Base-by-base conservation (phyloP, 331 rosid species). In the Telfairia occidentalis region DNA sequence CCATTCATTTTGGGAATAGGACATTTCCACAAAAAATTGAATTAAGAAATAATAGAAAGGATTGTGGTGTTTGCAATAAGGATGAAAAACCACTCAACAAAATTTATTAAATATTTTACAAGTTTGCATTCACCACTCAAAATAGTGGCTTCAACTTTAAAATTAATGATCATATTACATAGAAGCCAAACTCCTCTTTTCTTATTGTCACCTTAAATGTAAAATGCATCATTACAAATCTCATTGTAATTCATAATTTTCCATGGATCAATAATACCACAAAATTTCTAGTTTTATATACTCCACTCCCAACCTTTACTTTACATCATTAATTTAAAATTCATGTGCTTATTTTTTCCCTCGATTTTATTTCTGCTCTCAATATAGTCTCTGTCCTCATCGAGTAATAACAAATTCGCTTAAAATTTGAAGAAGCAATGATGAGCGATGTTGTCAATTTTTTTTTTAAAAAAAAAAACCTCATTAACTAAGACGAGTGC, bases 81-180 rank as follows among this genome's bases (percentile, higher is more conserved):
- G 11, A 42, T 67, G 29, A 23, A 40, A 40, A 7, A 42, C 73
- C 73, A 67, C 73, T 67, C 53, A 67, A 67, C 52, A 66, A 66
- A 15, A 40, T 24, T 11, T n/a, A 4, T 9, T 67, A 23, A 40
- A 19, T 23, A 59, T 28, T 28, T 57, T 21, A 6, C 29, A 59
- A 8, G 8, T 10, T 8, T 67, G 1, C 1, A 38, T 38, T 42
- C 34, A 66, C 52, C 50, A 26, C 64, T 57, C 11, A 67, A 42
- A 67, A 38, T 23, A 12, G 34, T 23, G 34, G 23, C 11, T 67
- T 67, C 54, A 67, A 67, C 19, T 19, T 66, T 40, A 40, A 40
- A 66, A 66, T 66, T 52, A n/a, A n/a, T n/a, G n/a, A n/a, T n/a
- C n/a, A n/a, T n/a, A 40, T 66, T 6, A 18, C 40, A 58, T 58